Evolutionary conservation across 495 filamentous ascomycete species (phyloP), one percentile per base, ranked within the genome.

Genomic region (Talaromyces stipitatus): DNA sequence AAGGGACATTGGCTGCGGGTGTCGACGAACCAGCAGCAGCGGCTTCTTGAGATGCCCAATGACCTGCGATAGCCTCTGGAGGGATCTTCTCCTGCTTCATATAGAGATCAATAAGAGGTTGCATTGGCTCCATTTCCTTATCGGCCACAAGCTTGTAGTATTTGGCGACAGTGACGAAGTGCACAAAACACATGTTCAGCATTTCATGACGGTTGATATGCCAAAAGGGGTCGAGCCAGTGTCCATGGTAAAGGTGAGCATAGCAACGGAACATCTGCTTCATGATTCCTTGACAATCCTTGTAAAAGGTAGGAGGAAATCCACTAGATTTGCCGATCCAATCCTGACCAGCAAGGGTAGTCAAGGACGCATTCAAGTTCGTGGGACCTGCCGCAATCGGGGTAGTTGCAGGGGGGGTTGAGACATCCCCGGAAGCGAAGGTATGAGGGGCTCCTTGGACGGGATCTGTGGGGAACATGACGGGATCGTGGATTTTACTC

Each of bases 201-300:
- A 90, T 85, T 73, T 90, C 89, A 64, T 90, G 85, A 53, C 87
- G 82, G 71, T 85, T 88, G 56, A 92, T 80, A 63, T 92, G 87
- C 76, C 88, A 92, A 72, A 90, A 90, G 9, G 88, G 88, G 51
- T 90, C 86, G 55, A 85, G 65, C 75, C 86, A 92, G 73, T 92
- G 89, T 7, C 84, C 83, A 77, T 89, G 89, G 75, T 92, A 92
- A 26, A 92, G 78, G 72, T 97, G 92, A 30, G 90, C 87, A 62
- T 97, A 97, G 69, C 92, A 90, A 33, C 92, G 90, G 80, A 96
- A 94, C 87, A 97, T 97, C 73, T 97, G 92, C 61, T 91, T 85
- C 80, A 92, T 95, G 63, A 95, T 92, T 59, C 85, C 90, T 71
- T 89, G 86, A 74, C 88, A 89, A 62, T 95, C 90, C 61, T 86